phyloP scores from a whole-genome alignment of 768 basidiomycete genomes.

The Cystofilobasidium capitatum region DNA sequence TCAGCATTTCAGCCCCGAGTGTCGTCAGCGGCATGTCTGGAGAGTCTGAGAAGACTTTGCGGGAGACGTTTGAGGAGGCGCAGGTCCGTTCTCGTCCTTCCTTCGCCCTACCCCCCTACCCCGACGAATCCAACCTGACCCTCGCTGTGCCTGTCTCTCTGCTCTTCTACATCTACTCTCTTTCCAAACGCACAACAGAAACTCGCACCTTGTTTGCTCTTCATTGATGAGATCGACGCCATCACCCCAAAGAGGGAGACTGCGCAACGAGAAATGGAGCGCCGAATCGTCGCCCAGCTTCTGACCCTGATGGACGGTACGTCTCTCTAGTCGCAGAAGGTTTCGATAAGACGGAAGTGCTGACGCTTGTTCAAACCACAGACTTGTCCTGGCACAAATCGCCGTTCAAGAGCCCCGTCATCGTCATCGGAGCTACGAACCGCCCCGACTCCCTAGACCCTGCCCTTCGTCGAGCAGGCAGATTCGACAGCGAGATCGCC shows the following conservation, averaged over 20 bases:
- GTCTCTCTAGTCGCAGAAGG: background rate
- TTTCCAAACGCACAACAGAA: conserved; percentile 46
- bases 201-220: conserved; percentile 81
- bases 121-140: too few species aligned
- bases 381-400: conserved; percentile 94
- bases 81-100: conserved; percentile 50
- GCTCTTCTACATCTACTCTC: too few species aligned
- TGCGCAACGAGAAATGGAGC: conserved; percentile 96
- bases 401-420: conserved; percentile 70
- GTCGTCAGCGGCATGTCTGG: conserved; percentile 98
- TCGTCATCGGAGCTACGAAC: conserved; percentile 94
- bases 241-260: conserved; percentile 97
- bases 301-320: conserved; percentile 97
- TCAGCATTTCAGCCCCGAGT: conserved; percentile 85
- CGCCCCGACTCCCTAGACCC: conserved; percentile 89
- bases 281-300: conserved; percentile 93
- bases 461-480: conserved; percentile 80
- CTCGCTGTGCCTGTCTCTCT: background rate
- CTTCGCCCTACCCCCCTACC: too few species aligned
- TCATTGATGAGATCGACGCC: conserved; percentile 96
- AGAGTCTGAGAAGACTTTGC: conserved; percentile 89
- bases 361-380: conserved; percentile 35
- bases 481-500: conserved; percentile 95
- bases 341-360: background rate
- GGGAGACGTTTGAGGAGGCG: conserved; percentile 95